These are phyloP conservation scores for Myxozyma sirexii DNA, from an alignment of 805 yeast genomes.

Conservation along the genomic window DNA sequence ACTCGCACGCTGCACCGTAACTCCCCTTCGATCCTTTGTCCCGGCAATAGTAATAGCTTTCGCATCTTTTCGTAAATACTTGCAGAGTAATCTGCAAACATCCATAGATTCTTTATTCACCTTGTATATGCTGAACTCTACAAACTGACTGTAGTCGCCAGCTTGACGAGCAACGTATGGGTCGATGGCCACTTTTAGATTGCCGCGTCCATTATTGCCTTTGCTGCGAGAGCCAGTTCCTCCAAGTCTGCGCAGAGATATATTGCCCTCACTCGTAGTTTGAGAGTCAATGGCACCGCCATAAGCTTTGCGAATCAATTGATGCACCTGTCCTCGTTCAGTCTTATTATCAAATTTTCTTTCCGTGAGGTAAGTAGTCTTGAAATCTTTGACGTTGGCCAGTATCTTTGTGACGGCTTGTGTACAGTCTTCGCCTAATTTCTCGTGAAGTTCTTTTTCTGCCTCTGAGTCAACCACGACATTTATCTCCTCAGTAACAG, in stretches of 20 bases:
- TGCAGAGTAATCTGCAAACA: constrained; percentile 73
- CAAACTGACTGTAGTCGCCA: constrained; percentile 68
- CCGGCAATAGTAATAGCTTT: constrained; percentile 82
- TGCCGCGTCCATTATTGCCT: not conserved
- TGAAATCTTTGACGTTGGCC: not conserved
- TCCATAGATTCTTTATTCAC: constrained; percentile 98
- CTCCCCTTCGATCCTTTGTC: constrained; percentile 95
- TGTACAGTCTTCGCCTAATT: constrained; percentile 66
- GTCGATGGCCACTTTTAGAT: constrained; percentile 4
- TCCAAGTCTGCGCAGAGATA: constrained; percentile 53
- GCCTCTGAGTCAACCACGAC: constrained; percentile 49
- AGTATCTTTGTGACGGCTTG: constrained; percentile 28
- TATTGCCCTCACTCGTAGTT: constrained; percentile 69
- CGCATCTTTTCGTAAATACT: constrained; percentile 72
- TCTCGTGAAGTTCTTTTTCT: constrained; percentile 51
- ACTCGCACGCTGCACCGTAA: constrained; percentile 82
- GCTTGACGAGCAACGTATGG: constrained; percentile 10
- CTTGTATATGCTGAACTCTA: constrained; percentile 82
- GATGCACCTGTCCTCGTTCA: constrained; percentile 77
- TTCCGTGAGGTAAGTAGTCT: constrained; percentile 52
- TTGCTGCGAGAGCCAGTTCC: constrained; percentile 3
- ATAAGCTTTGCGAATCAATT: constrained; percentile 71
- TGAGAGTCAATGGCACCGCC: constrained; percentile 74
- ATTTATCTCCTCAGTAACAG: constrained; percentile 37
- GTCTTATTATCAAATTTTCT: constrained; percentile 66